phyloP scores from a whole-genome alignment of 768 basidiomycete species.

The Pulveroboletus sp. region DNA sequence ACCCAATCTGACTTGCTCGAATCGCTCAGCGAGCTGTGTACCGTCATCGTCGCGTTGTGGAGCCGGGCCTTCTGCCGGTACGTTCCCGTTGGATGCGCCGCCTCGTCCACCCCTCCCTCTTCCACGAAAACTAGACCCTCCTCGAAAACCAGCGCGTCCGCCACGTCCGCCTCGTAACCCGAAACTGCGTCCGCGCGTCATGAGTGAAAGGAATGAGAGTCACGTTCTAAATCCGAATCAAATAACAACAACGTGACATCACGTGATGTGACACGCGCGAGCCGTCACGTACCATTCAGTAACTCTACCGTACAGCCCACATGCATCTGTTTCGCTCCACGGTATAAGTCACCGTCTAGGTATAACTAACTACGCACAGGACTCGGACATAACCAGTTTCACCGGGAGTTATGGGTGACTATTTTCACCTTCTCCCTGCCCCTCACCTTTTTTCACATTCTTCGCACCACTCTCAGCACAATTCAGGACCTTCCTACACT shows the following conservation, averaged over 20 bases:
- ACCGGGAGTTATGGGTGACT: too few species aligned
- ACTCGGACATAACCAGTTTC: too few species aligned
- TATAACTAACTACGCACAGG: too few species aligned
- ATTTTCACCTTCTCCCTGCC: too few species aligned
- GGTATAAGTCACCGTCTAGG: too few species aligned
- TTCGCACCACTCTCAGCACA: too few species aligned
- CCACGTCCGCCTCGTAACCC: conserved; percentile 48
- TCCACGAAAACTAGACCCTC: conserved; percentile 39
- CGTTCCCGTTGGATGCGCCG: conserved; percentile 28
- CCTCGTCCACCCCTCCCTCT: conserved; percentile 41
- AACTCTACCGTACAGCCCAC: too few species aligned
- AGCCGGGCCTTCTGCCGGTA: conserved; percentile 44
- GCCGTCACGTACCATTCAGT: too few species aligned
- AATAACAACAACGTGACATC: background rate
- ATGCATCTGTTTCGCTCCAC: too few species aligned
- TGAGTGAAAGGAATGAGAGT: background rate
- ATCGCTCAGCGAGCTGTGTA: conserved; percentile 79
- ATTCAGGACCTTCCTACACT: too few species aligned
- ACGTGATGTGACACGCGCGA: conserved; percentile 29
- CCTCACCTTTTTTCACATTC: too few species aligned
- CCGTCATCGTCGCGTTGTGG: conserved; percentile 87
- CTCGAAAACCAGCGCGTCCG: conserved; percentile 34
- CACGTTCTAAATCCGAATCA: conserved; percentile 1
- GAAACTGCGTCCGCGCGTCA: conserved; percentile 52
- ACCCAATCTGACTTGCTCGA: conserved; percentile 69